Conservation (phyloP, 2,329 filamentous ascomycete species). For the Beauveria sp. region DNA sequence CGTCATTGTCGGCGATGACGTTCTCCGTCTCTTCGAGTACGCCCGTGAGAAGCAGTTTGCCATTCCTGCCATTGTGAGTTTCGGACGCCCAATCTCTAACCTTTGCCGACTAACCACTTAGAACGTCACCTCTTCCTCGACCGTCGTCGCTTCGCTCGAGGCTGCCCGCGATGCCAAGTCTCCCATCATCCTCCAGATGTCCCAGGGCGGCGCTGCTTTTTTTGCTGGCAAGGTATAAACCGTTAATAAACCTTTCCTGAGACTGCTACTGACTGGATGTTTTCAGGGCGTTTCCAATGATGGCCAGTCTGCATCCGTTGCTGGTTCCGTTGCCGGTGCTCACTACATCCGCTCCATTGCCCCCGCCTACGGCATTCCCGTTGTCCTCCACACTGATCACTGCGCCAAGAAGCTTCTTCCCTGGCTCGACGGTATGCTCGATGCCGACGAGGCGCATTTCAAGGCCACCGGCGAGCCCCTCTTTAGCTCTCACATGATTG, state of each 20-base stretch:
- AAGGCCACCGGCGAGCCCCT: slow-evolving; percentile 87
- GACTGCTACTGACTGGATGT: neutral
- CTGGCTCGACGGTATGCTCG: slow-evolving; percentile 94
- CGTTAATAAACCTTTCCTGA: neutral
- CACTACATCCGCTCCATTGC: slow-evolving; percentile 90
- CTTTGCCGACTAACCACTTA: slow-evolving; percentile 12
- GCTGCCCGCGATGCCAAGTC: slow-evolving; percentile 87
- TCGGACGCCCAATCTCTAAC: slow-evolving; percentile 4
- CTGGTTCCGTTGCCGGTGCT: slow-evolving; percentile 79
- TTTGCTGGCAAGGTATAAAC: slow-evolving; percentile 71
- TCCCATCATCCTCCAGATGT: slow-evolving; percentile 88
- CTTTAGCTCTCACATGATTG: slow-evolving; percentile 98
- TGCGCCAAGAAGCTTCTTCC: slow-evolving; percentile 99
- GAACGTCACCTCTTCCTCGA: slow-evolving; percentile 89
- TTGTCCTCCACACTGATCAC: slow-evolving; percentile 95
- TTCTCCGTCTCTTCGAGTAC: slow-evolving; percentile 72
- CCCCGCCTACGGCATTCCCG: slow-evolving; percentile 79
- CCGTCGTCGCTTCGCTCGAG: slow-evolving; percentile 74
- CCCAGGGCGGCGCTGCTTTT: slow-evolving; percentile 88
- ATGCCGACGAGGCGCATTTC: slow-evolving; percentile 91
- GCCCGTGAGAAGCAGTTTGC: slow-evolving; percentile 82
- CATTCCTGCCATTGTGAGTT: slow-evolving; percentile 64
- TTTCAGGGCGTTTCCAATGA: slow-evolving; percentile 66
- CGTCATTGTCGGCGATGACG: slow-evolving; percentile 48
- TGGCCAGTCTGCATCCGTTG: slow-evolving; percentile 81